A percentile compares a stretch with the other conserved stretches of the same genome.
Conservation (phyloP, 441 rosid genomes). For the Mallotus japonicus region DNA sequence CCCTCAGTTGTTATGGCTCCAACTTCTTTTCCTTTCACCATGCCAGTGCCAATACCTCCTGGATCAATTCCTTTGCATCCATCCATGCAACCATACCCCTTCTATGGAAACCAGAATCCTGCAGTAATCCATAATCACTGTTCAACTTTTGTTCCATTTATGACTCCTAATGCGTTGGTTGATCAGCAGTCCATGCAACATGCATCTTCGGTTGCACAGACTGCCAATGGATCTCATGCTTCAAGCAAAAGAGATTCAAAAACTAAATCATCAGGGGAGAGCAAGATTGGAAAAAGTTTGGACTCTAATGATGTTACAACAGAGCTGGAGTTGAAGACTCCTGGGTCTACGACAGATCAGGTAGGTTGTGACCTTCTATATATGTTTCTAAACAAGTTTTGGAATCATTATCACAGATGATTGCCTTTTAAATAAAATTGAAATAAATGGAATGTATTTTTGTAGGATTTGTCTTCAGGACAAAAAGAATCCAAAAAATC, state of each 20-base stretch:
- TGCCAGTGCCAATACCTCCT: constrained; percentile 75
- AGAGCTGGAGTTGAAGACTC: constrained; percentile 79
- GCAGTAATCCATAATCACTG: constrained; percentile 62
- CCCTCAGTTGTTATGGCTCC: constrained; percentile 80
- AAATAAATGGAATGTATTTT: constrained; percentile 5
- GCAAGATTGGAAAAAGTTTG: constrained; percentile 49
- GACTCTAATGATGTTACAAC: constrained; percentile 67
- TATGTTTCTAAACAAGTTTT: not conserved
- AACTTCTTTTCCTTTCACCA: constrained; percentile 62
- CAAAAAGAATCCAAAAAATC: constrained; percentile 44
- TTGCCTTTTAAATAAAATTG: not conserved
- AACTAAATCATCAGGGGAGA: constrained; percentile 53
- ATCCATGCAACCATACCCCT: constrained; percentile 69
- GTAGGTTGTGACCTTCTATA: constrained; percentile 30
- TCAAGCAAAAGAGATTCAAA: constrained; percentile 46
- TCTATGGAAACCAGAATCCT: constrained; percentile 68
- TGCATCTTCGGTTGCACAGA: constrained; percentile 40
- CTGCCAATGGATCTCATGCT: constrained; percentile 36
- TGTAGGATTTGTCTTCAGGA: constrained; percentile 53
- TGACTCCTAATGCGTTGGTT: constrained; percentile 51
- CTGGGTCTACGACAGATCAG: constrained; percentile 67
- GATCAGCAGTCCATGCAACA: constrained; percentile 59
- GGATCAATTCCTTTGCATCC: constrained; percentile 79
- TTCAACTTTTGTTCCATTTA: constrained; percentile 61
- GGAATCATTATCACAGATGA: not conserved